Evolutionary conservation across 306 rosid genomes (phyloP).

Genomic region (Ceratonia siliqua): DNA sequence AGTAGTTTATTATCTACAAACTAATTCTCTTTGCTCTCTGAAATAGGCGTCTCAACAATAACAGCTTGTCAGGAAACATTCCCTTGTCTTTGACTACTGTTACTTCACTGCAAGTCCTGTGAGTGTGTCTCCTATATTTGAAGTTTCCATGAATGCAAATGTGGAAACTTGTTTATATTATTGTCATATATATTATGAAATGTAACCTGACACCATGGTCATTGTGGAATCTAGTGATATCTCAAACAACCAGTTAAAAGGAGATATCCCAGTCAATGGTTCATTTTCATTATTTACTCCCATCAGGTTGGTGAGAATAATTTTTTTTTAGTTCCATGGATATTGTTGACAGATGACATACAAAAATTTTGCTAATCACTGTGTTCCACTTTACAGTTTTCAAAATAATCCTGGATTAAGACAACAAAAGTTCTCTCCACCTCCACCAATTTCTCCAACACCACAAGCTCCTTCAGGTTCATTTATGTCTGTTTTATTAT

Average conservation of each 20-base stretch:
- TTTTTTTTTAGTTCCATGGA: conserved; percentile 5
- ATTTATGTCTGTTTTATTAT: conserved; percentile 16
- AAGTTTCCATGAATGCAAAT: conserved; percentile 10
- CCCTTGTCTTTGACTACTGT: conserved; percentile 59
- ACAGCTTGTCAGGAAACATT: conserved; percentile 70
- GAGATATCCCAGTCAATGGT: conserved; percentile 70
- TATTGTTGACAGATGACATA: conserved; percentile 19
- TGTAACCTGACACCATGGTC: conserved; percentile 34
- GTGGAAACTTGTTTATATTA: conserved; percentile 9
- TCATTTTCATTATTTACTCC: conserved; percentile 88
- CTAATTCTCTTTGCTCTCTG: conserved; percentile 41
- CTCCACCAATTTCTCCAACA: conserved; percentile 47
- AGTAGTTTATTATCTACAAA: conserved; percentile 24
- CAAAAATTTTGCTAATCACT: conserved; percentile 29
- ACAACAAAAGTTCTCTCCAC: conserved; percentile 26
- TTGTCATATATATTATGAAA: not conserved
- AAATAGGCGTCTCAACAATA: conserved; percentile 96
- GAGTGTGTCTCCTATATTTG: conserved; percentile 46
- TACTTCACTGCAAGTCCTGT: conserved; percentile 83
- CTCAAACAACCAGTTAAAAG: conserved; percentile 66
- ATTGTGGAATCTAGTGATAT: conserved; percentile 72
- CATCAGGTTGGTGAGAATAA: conserved; percentile 62
- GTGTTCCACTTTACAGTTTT: conserved; percentile 60
- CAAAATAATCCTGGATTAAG: conserved; percentile 43
- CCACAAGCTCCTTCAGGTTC: conserved; percentile 53